phyloP scores from a whole-genome alignment of 108 stramenopile species.

The Nitzschia palea region DNA sequence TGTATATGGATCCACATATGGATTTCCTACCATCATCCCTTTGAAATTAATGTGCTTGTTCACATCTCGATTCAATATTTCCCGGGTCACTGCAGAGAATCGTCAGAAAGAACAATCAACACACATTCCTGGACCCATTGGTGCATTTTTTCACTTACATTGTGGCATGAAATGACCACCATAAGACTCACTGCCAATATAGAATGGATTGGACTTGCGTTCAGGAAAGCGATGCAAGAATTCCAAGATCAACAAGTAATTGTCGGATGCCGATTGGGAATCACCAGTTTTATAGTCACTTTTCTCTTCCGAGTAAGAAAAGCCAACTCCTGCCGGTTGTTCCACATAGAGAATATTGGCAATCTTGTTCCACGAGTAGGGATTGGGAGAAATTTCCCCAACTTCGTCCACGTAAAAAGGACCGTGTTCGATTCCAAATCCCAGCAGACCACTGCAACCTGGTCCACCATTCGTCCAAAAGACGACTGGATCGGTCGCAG shows the following conservation, averaged over 20 bases:
- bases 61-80: slow-evolving; percentile 35
- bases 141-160: slow-evolving; percentile 6
- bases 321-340: slow-evolving; percentile 63
- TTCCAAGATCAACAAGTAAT: slow-evolving; percentile 18
- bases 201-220: slow-evolving; percentile 32
- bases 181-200: slow-evolving; percentile 49
- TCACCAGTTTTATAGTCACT: slow-evolving; percentile 39
- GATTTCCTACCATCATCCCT: slow-evolving; percentile 62
- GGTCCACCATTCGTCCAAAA: slow-evolving; percentile 74
- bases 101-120: slow-evolving; percentile 11
- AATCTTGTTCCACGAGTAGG: slow-evolving; percentile 47
- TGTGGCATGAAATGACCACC: slow-evolving; percentile 56
- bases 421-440: slow-evolving; percentile 46
- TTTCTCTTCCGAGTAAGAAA: slow-evolving; percentile 42
- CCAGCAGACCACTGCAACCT: slow-evolving; percentile 48
- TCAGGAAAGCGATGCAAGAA: slow-evolving; percentile 42
- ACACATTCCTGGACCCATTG: background rate
- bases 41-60: slow-evolving; percentile 41
- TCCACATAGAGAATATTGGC: slow-evolving; percentile 66
- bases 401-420: slow-evolving; percentile 30
- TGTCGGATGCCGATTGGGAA: slow-evolving; percentile 26
- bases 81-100: slow-evolving; percentile 27
- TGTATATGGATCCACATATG: slow-evolving; percentile 49
- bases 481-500: slow-evolving; percentile 47
- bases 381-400: slow-evolving; percentile 30